Evolutionary conservation across 2,329 filamentous ascomycete species (phyloP), one percentile per base, ranked within the genome.

Genomic region (Talaromyces sp.): DNA sequence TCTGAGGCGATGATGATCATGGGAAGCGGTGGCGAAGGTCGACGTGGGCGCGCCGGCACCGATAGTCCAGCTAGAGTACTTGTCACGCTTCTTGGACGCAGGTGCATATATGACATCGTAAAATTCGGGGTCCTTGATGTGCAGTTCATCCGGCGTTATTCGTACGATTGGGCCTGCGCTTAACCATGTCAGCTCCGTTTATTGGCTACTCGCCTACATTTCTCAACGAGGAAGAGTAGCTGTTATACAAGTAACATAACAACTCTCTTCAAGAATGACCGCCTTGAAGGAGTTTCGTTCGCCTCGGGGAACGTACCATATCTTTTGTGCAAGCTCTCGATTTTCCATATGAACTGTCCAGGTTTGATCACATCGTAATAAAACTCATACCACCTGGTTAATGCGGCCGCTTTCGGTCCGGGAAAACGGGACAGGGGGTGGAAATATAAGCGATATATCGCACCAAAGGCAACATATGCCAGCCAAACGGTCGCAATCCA

Each of bases 281-380:
- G 33, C 5, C 12, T 39, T n/a, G 6, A 9, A 21, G 35, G 21
- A 2, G 31, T 40, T 3, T 25, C 25, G 33, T 21, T 40, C 40
- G 1, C 35, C 31, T 25, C 23, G 35, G 28, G n/a, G 25, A 18
- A 58, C 57, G 4, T 60, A 75, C 75, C 74, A 55, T 76, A 77
- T 62, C 66, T 58, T 8, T 70, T 33, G 63, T 78, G 75, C 69
- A 79, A 66, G 4, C 70, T 64, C 55, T 71, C 60, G n/a, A 78
- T 71, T 60, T 75, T 68, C 68, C 69, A 74, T n/a, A 74, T 66
- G 48, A 74, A 79, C 12, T 66, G 64, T 0, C 76, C 77, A 1
- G 66, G 63, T 7, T 70, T 67, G 23, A 75, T 52, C 3, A 76
- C 63, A 42, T 79, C 71, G 61, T 71, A 73, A 56, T 77, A 79